Base-by-base conservation (phyloP, 208 protist genomes). In the Trypanosoma vivax region DNA sequence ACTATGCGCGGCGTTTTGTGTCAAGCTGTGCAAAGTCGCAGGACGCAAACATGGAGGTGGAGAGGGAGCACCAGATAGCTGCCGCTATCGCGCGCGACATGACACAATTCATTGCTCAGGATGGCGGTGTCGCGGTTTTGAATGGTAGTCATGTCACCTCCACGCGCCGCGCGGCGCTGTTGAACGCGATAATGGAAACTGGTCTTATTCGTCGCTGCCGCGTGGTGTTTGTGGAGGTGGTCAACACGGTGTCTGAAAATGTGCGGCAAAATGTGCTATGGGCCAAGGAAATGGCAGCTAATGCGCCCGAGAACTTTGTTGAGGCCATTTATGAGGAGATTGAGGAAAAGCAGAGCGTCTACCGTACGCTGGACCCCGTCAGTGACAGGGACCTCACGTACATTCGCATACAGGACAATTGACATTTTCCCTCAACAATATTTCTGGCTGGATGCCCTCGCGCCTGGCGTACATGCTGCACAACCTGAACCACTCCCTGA, bases 391-490 rank as follows among this genome's bases (percentile, higher is more conserved):
- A 87, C 33, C 60, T 88, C 25, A 88, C 83, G 9, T 94, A 87
- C 66, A 94, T 94, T 51, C 77, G 72, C 23, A 82, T 94, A 42
- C 76, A 94, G 43, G 76, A 89, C 51, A 59, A 68, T 25, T 46
- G 27, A 73, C 55, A 23, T 89, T 83, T 73, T 83, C 80, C 21
- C 65, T 94, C 5, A 94, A 94, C 58, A 83, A 85, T 70, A 88
- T 94, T 31, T 76, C 73, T 14, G 87, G 87, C 3, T 91, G 82
- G 81, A 90, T 91, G 83, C 83, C 82, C 10, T 81, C 80, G 16
- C 70, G 87, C 0, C 59, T 94, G 6, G 80, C 78, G 6, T 94
- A 89, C 52, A 90, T 94, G 83, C 68, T 94, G 28, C 87, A 94
- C 66, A 94, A 94, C 41, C 61, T 94, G 9, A 85, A 73, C 39